A percentile compares a stretch with the other conserved stretches of the same genome.
Evolutionary conservation across 2,329 filamentous ascomycete genomes (phyloP).

Genomic region (Aspergillus glaucus): DNA sequence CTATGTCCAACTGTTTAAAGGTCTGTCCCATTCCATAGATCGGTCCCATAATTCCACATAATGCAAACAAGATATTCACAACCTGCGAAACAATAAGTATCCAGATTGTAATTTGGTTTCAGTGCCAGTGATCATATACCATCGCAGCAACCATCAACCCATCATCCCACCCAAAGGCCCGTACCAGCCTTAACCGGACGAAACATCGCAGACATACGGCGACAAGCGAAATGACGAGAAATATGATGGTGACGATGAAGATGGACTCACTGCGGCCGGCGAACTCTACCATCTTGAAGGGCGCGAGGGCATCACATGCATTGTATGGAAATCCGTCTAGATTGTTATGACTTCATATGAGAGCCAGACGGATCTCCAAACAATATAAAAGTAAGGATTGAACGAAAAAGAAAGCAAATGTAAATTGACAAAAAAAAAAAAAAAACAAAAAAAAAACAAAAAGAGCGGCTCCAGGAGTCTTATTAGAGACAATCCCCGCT

Average conservation of each 20-base stretch:
- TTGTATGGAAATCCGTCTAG: too few species aligned
- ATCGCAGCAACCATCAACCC: conserved; percentile 30
- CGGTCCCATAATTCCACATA: conserved; percentile 30
- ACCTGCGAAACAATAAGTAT: conserved; percentile 11
- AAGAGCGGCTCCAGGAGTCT: too few species aligned
- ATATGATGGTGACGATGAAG: conserved; percentile 27
- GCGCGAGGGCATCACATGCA: neutral
- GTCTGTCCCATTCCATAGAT: conserved; percentile 27
- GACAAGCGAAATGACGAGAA: conserved; percentile 26
- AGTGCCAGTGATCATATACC: conserved; percentile 19
- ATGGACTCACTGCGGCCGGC: conserved; percentile 28
- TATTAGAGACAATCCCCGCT: too few species aligned
- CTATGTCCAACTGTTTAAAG: conserved; percentile 9
- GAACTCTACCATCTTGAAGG: conserved; percentile 23
- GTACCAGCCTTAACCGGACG: conserved; percentile 28
- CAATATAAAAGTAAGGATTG: too few species aligned
- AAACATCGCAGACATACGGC: conserved; percentile 31
- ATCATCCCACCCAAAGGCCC: conserved; percentile 35
- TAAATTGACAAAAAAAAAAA: too few species aligned
- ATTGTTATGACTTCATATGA: too few species aligned
- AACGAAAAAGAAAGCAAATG: too few species aligned
- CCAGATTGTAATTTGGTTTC: neutral
- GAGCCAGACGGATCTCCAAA: too few species aligned
- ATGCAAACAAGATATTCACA: conserved; percentile 28
- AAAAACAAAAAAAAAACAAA: too few species aligned